Conservation (phyloP, 1,139 yeast genomes). For the Pneumocystis canis region DNA sequence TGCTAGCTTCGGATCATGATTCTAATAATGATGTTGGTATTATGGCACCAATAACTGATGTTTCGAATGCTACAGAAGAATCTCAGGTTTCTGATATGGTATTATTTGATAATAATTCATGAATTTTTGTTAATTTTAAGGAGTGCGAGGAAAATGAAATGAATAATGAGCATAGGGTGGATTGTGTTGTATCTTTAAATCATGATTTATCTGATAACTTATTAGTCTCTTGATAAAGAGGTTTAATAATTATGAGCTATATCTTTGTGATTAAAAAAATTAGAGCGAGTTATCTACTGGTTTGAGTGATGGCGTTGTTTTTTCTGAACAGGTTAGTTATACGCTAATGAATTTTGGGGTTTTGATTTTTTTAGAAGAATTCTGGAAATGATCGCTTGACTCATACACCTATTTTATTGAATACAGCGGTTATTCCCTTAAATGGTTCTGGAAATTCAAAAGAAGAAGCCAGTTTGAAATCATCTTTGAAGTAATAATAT, state of each 20-base stretch:
- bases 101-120: neutral
- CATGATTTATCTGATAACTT: neutral
- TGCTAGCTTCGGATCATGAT: neutral
- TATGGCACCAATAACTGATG: neutral
- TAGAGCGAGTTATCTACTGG: neutral
- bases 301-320: neutral
- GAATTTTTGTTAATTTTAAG: neutral
- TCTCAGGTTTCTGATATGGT: neutral
- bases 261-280: neutral
- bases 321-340: neutral
- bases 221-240: neutral
- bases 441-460: neutral
- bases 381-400: neutral
- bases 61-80: neutral
- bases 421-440: neutral
- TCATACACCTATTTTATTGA: neutral
- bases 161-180: neutral
- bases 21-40: neutral
- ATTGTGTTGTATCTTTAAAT: neutral
- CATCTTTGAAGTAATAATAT: neutral
- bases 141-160: neutral
- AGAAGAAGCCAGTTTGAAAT: neutral
- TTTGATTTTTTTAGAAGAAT: neutral
- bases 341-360: neutral
- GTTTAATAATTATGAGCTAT: neutral